Evolutionary conservation across 1,284 basidiomycete genomes (phyloP), one percentile per base, ranked within the genome.

Genomic region (Phylloboletellus chloephorus): DNA sequence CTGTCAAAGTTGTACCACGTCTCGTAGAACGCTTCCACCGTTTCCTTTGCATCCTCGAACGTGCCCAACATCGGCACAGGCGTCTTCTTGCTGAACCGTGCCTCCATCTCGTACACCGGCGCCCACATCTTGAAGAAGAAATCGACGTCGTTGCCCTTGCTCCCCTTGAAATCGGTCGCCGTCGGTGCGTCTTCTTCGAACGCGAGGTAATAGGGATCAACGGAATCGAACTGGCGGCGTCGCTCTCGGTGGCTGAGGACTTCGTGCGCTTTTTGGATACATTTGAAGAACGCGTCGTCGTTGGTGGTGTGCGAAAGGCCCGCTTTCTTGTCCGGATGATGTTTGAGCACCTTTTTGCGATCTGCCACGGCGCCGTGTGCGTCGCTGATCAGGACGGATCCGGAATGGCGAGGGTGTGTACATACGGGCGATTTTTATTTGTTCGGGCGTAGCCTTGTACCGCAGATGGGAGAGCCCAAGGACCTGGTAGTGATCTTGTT

Each of bases 1-100:
- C 86, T 90, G 67, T 98, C 94, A 67, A 98, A 97, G 77, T 96
- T 96, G 76, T 98, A 98, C 89, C 91, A 98, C 67, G 95, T 97
- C 68, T 97, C 88, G 74, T 98, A 98, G 73, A 98, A 98, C 13
- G 71, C 76, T 66, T 97, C 89, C 48, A 98, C 94, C 46, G 81
- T 76, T 46, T 80, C 78, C 67, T 95, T 94, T 47, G 79, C 63
- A 17, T 86, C 80, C 47, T 88, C 76, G 47, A 75, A 69, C 31
- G 69, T 67, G 15, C 95, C 94, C 16, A 98, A 75, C 50, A 73
- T 66, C 10, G 92, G 92, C 5, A 94, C 92, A n/a, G 93, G 90
- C 57, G 87, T 81, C 43, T 67, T 74, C 56, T 84, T 85, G 57
- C 89, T 94, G 77, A 98, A 98, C 33, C 94, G 82, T 3, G 84